Evolutionary conservation across 2,329 filamentous ascomycete species (phyloP).

Genomic region (Trichoderma oligosporum): DNA sequence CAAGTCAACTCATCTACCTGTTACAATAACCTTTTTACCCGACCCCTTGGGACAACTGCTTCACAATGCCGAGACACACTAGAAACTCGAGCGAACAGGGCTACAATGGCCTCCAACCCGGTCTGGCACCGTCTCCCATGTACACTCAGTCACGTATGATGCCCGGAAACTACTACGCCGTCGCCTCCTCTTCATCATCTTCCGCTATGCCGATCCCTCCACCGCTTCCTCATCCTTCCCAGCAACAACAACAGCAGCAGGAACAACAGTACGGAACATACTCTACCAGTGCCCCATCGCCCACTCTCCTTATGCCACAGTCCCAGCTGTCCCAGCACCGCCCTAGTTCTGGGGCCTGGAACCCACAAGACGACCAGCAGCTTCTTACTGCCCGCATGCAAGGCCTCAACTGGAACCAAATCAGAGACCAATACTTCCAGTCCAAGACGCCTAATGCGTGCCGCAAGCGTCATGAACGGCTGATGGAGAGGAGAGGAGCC

Average conservation of each 20-base stretch:
- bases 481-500: conserved; percentile 70
- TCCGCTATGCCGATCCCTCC: conserved; percentile 15
- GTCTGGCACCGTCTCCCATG: conserved; percentile 42
- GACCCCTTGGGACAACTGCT: conserved; percentile 17
- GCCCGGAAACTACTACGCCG: conserved; percentile 40
- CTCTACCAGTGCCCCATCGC: conserved; percentile 30
- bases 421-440: conserved; percentile 72
- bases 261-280: conserved; percentile 43
- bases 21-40: conserved; percentile 8
- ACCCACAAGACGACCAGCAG: conserved; percentile 66
- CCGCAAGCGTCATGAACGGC: conserved; percentile 80
- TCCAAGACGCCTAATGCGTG: conserved; percentile 78
- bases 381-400: conserved; percentile 68
- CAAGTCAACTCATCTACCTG: not conserved
- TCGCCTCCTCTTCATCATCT: conserved; percentile 10
- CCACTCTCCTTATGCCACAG: conserved; percentile 38
- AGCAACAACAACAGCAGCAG: conserved; percentile 31
- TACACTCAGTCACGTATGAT: conserved; percentile 41
- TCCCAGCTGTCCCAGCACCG: conserved; percentile 49
- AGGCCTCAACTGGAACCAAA: conserved; percentile 79
- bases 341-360: conserved; percentile 67
- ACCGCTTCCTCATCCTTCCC: conserved; percentile 5
- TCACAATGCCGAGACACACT: conserved; percentile 46
- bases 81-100: conserved; percentile 38
- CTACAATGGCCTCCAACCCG: conserved; percentile 38